A percentile compares a stretch with the other conserved stretches of the same genome.
Evolutionary conservation across 257 asterid genomes (phyloP).

Genomic region (Przewalskia tangutica): DNA sequence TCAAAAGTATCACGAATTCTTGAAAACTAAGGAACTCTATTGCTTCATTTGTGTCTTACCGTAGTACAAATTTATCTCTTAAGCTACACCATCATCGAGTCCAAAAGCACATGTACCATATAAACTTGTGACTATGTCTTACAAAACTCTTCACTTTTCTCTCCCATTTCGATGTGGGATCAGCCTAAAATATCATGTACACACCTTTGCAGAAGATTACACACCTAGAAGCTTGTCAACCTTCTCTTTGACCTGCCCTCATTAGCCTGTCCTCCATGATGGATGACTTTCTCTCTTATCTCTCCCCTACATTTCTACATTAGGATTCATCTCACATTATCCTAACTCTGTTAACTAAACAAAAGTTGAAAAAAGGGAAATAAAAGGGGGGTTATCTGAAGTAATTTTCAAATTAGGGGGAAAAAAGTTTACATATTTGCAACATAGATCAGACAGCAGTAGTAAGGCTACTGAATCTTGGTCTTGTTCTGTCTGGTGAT

Average conservation of each 20-base stretch:
- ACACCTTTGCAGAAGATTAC: not conserved
- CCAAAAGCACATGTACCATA: not conserved
- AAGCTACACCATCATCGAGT: not conserved
- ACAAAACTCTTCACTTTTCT: not conserved
- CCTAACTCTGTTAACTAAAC: constrained; percentile 10
- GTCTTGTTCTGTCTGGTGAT: constrained; percentile 34
- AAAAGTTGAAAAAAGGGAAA: not conserved
- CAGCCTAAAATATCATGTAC: too few species aligned
- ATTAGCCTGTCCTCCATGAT: not conserved
- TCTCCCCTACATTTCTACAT: too few species aligned
- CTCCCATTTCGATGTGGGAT: too few species aligned
- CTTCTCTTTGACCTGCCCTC: not conserved
- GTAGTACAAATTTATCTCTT: not conserved
- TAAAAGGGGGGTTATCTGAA: not conserved
- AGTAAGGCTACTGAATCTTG: constrained; percentile 19
- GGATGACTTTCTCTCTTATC: not conserved
- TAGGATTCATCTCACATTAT: not conserved
- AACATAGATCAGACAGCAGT: constrained; percentile 9
- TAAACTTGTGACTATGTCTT: not conserved
- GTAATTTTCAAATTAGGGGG: not conserved
- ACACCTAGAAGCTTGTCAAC: not conserved
- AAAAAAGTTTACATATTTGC: not conserved
- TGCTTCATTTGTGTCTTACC: not conserved
- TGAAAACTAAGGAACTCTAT: not conserved
- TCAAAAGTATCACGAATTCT: not conserved